A percentile compares a stretch with the other conserved stretches of the same genome.
These are phyloP conservation scores for Monilinia fructicola DNA, from an alignment of 2,329 filamentous ascomycete species.

Conservation along the genomic window DNA sequence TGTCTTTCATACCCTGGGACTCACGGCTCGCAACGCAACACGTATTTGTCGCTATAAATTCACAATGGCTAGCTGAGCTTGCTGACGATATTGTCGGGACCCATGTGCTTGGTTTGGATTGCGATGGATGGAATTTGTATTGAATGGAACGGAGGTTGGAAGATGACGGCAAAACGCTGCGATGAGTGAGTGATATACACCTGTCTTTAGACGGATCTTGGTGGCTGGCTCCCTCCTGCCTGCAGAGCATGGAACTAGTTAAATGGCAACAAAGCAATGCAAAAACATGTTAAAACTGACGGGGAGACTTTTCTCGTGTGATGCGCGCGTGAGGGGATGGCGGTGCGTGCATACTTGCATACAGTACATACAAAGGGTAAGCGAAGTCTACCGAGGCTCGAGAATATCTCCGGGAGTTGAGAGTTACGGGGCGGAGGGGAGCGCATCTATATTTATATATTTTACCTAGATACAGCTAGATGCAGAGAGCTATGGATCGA, in stretches of 20 bases:
- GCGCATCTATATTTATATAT: too few relatives aligned
- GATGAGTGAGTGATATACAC: not conserved
- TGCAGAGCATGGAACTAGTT: not conserved
- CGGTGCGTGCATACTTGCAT: not conserved
- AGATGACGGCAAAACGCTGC: not conserved
- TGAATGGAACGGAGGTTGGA: not conserved
- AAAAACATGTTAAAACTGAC: conserved; percentile 6
- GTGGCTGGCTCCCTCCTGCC: not conserved
- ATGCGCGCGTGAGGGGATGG: not conserved
- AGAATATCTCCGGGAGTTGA: too few relatives aligned
- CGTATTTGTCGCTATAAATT: conserved; percentile 9
- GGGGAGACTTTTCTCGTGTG: not conserved
- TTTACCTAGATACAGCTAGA: too few relatives aligned
- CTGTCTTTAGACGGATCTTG: not conserved
- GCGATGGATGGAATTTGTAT: not conserved
- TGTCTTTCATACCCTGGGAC: not conserved
- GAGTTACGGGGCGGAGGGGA: too few relatives aligned
- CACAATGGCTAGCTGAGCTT: conserved; percentile 2
- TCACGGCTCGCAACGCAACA: not conserved
- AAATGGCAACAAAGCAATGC: not conserved
- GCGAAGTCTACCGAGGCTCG: too few relatives aligned
- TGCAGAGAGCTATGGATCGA: too few relatives aligned
- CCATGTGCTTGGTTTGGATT: not conserved
- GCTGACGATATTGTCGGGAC: not conserved
- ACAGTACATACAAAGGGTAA: too few relatives aligned